Evolutionary conservation across 768 basidiomycete species (phyloP), one percentile per base, ranked within the genome.

Genomic region (Lepiota brunneoincarnata): DNA sequence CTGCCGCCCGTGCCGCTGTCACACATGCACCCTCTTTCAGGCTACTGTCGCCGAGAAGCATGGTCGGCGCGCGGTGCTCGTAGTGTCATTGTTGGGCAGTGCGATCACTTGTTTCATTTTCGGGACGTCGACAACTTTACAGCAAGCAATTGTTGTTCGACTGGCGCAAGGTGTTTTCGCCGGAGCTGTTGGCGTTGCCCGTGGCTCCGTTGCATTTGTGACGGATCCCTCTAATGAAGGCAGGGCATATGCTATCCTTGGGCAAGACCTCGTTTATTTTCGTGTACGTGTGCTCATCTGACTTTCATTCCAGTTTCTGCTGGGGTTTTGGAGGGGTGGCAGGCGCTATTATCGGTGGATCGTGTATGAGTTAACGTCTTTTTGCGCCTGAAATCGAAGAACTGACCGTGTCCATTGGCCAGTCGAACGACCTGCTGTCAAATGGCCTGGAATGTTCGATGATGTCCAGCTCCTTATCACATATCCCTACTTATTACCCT

Each of bases 251-350:
- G 92, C 94, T 42, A 90, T 95, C 54, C 75, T 98, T 43, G 95
- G 94, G 83, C 89, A 58, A 59, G 71, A 48, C 60, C 43, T 36
- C 31, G 26, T 42, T 40, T 44, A 31, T 23, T 49, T 24, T 39
- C 39, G 57, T 18, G 45, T 38, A 40, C 49, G 51, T 20, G 38
- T 39, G 14, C 37, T 20, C 47, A 46, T 55, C 51, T 39, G 24
- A 44, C 49, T 23, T 45, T 38, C 28, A 54, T 45, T 52, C 26
- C 53, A 92, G 89, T 10, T 97, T 96, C 68, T 91, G 87, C 60
- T 97, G 96, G 97, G 95, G 94, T 56, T 82, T 98, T 59, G 97
- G 96, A 57, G 97, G 95, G 81, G 91, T 94, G 11, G 82, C 86
- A 42, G 93, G 93, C 40, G 89, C 89, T 42, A 87, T 94, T 49